Base-by-base conservation (phyloP, 2,329 filamentous ascomycete species). In the Colletotrichum orchidophilum region DNA sequence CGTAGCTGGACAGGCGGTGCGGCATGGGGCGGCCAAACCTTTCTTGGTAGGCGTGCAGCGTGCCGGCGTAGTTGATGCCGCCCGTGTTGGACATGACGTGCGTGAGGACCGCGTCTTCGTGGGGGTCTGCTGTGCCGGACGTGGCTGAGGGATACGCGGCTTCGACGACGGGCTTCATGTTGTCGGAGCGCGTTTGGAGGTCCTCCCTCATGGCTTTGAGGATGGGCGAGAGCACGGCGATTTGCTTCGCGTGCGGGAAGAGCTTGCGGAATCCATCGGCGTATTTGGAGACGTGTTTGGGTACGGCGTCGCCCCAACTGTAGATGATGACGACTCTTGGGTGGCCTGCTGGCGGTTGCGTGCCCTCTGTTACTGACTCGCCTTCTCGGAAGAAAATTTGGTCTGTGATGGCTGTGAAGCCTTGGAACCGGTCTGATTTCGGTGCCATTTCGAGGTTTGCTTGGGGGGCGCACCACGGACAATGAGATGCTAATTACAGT, bases 11-110 rank as follows among this genome's bases (percentile, higher is more conserved):
- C 8, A 89, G 80, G 27, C 81, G 77, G 71, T 88, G 85, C 2
- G 86, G 87, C 72, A 89, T 77, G 24, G 80, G 73, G 33, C 78
- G 72, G 21, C 77, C 79, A 75, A 82, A 77, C 5, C 75, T 78
- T 21, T 83, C 75, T 4, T 77, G 77, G 76, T 85, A 88, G 0
- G 83, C 85, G 71, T 87, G 81, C 13, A 88, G 75, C 0, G 85
- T 83, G 1, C 87, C 83, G 0, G 85, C 86, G 59, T 83, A 82
- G 80, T 86, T 87, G 67, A 88, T 87, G 18, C 83, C 86, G 15
- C 88, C 88, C 0, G 87, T 89, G 76, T 89, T 90, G 71, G 87
- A 90, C 83, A 90, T 88, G 73, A 81, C 80, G 66, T 90, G 88
- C 1, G 87, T 76, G 21, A 90, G 78, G 13, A 90, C 78, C 5